A percentile compares a stretch with the other conserved stretches of the same genome.
Evolutionary conservation across 2,329 filamentous ascomycete genomes (phyloP).

Genomic region (Alternaria atra): DNA sequence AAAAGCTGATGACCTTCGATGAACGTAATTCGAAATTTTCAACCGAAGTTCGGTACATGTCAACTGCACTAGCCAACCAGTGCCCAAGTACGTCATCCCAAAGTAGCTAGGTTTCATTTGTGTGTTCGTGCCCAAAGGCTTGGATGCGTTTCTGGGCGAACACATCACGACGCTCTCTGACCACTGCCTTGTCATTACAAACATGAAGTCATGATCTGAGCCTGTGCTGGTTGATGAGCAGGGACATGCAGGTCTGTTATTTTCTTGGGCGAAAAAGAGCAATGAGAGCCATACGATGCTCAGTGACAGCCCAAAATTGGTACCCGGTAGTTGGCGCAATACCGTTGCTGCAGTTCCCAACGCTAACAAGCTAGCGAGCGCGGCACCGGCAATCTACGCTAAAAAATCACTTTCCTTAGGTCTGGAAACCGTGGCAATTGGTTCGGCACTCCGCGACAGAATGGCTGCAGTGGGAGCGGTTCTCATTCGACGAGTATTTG

Average conservation of each 20-base stretch:
- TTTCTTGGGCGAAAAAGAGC: neutral
- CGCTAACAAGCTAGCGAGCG: constrained; percentile 5
- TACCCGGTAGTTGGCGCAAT: neutral
- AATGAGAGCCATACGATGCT: neutral
- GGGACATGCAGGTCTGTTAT: neutral
- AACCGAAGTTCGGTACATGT: constrained; percentile 11
- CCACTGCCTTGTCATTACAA: neutral
- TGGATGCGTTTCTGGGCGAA: neutral
- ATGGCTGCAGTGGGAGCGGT: neutral
- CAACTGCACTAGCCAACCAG: constrained; percentile 2
- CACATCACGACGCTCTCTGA: neutral
- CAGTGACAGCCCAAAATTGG: constrained; percentile 3
- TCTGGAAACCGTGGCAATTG: constrained; percentile 1
- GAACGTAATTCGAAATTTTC: neutral
- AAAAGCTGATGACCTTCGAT: neutral
- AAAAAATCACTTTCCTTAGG: neutral
- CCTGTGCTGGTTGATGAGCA: neutral
- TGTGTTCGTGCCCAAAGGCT: constrained; percentile 8
- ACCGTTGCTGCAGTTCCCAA: constrained; percentile 11
- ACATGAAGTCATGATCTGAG: neutral
- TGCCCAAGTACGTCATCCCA: neutral
- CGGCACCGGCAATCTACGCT: constrained; percentile 10
- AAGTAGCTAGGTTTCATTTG: neutral
- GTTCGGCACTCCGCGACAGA: neutral
- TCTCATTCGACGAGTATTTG: neutral